Evolutionary conservation across 257 asterid species (phyloP), one percentile per base, ranked within the genome.

Genomic region (Capsicum rhomboideum): DNA sequence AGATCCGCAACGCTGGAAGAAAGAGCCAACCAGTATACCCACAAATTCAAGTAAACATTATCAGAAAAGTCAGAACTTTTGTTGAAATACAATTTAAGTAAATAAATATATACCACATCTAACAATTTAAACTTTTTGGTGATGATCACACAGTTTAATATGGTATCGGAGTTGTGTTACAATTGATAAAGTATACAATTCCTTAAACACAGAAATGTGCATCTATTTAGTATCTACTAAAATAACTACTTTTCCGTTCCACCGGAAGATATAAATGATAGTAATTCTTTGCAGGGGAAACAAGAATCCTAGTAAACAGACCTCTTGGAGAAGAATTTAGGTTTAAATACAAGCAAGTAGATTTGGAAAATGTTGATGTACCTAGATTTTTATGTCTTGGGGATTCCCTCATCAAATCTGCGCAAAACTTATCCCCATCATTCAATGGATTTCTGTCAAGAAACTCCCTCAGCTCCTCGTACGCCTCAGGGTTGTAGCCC

Each of bases 401-500:
- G 0, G 98, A 95, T 90, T 92, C 97, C 49, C 98, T 86, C 97
- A 95, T 91, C 87, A 95, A 83, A 55, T 90, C 95, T 49, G 97
- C 98, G 78, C 91, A 86, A 52, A 93, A 95, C 89, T 93, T 93
- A 85, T 93, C 94, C 8, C 98, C 98, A 71, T 95, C 98, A 53
- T 72, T 88, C 66, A 91, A 21, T 4, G 98, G 66, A 87, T 93
- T 92, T 56, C 13, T 90, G 59, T 91, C 95, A 90, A 93, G 46
- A 85, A 95, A 93, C 59, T 90, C 87, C 90, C 71, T 91, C 90
- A 95, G 40, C 85, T 95, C 99, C 50, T 85, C 85, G 53, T 92
- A 79, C 54, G 97, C 99, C 90, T 95, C 99, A 4, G 82, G 89
- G 85, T 94, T 95, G 90, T 95, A 94, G 90, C 92, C 88, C 99